A percentile compares a stretch with the other conserved stretches of the same genome.
Conservation (phyloP, 129 eudicot species). For the Centella asiatica region DNA sequence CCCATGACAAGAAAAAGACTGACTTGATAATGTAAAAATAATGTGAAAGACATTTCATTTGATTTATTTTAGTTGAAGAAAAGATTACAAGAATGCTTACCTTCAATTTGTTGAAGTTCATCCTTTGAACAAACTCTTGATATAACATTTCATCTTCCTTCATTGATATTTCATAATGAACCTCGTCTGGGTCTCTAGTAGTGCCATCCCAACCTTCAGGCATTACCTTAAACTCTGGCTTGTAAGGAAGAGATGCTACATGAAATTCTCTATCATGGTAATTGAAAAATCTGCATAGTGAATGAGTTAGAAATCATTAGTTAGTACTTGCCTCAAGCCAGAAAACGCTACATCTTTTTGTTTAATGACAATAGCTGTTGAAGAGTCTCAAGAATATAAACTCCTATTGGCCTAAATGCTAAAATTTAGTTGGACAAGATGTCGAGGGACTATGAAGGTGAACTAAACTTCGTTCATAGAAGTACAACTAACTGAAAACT, state of each 20-base stretch:
- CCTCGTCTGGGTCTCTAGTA: constrained; percentile 91
- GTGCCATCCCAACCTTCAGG: constrained; percentile 99
- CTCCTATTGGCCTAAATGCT: too few species aligned
- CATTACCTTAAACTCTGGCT: constrained; percentile 93
- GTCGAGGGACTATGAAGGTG: too few species aligned
- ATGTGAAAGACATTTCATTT: neutral
- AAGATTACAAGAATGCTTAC: constrained; percentile 19
- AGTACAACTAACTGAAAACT: too few species aligned
- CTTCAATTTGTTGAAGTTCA: constrained; percentile 89
- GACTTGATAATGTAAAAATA: too few species aligned
- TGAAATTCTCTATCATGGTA: constrained; percentile 91
- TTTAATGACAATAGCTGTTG: too few species aligned
- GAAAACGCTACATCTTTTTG: too few species aligned
- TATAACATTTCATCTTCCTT: constrained; percentile 82
- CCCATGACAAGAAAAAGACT: neutral
- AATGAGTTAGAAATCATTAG: neutral
- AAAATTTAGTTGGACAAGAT: too few species aligned
- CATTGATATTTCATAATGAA: constrained; percentile 87
- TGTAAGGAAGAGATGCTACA: constrained; percentile 79
- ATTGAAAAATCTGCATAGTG: constrained; percentile 51
- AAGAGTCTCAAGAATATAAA: too few species aligned
- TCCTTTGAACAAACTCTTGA: constrained; percentile 69
- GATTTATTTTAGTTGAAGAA: neutral
- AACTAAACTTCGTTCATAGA: too few species aligned
- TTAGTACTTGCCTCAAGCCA: too few species aligned